A percentile compares a stretch with the other conserved stretches of the same genome.
These are phyloP conservation scores for Nidularia sp. DNA, from an alignment of 768 basidiomycete species.

Conservation along the genomic window DNA sequence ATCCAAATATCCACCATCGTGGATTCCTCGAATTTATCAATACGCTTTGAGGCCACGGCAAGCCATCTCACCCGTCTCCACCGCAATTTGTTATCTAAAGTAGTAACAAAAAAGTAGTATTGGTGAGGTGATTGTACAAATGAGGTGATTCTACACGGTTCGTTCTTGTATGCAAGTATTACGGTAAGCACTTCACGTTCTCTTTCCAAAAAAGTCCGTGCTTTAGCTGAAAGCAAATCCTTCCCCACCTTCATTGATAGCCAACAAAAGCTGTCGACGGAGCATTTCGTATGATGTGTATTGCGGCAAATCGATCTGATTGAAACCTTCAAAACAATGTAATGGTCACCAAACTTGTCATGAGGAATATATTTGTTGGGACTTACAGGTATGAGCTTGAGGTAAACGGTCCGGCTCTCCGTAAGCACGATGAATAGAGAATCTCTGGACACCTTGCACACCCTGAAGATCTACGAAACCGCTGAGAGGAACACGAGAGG, in stretches of 20 bases:
- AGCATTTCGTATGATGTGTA: slow-evolving; percentile 97
- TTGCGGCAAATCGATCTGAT: slow-evolving; percentile 91
- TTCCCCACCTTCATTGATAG: slow-evolving; percentile 95
- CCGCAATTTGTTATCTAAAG: too few relatives aligned
- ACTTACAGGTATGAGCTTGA: slow-evolving; percentile 86
- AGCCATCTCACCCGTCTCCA: too few relatives aligned
- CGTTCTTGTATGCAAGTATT: not conserved
- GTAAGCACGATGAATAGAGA: slow-evolving; percentile 94
- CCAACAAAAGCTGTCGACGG: slow-evolving; percentile 82
- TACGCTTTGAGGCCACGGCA: too few relatives aligned
- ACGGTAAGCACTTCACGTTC: too few relatives aligned
- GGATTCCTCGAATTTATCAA: too few relatives aligned
- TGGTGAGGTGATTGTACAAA: not conserved
- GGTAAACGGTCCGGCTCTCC: slow-evolving; percentile 81
- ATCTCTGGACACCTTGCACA: slow-evolving; percentile 89
- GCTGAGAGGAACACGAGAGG: slow-evolving; percentile 88
- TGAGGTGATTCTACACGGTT: not conserved
- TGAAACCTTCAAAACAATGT: slow-evolving; percentile 60
- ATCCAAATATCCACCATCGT: too few relatives aligned
- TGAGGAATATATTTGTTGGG: not conserved
- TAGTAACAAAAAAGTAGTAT: too few relatives aligned
- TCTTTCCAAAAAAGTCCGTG: slow-evolving; percentile 24
- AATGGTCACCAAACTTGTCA: not conserved
- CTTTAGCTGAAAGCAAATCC: slow-evolving; percentile 80
- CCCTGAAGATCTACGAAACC: slow-evolving; percentile 96